These are phyloP conservation scores for Eragrostis curvula DNA, from an alignment of 176 grass and related monocot species.

Conservation along the genomic window DNA sequence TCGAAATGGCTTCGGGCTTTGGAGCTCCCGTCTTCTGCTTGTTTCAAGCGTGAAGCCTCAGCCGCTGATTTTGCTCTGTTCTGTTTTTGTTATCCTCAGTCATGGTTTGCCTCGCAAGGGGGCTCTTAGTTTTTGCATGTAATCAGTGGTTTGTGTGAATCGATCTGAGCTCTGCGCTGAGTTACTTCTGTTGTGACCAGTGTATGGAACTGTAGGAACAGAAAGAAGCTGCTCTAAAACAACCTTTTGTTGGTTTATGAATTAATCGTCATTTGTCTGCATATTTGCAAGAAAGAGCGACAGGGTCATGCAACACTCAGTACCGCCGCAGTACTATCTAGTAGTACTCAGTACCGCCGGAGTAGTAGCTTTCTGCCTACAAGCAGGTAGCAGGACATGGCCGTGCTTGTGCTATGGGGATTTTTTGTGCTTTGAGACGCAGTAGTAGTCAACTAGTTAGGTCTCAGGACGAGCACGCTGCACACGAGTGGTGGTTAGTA, in stretches of 20 bases:
- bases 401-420: neutral
- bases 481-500: conserved; percentile 27
- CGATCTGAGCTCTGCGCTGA: neutral
- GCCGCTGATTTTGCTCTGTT: neutral
- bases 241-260: neutral
- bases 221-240: neutral
- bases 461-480: neutral
- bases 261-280: neutral
- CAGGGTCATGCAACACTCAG: neutral
- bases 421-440: neutral
- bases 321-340: neutral
- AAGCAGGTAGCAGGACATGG: neutral
- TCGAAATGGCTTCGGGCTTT: neutral
- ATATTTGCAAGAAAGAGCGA: no score
- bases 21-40: neutral
- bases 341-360: conserved; percentile 13
- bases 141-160: neutral
- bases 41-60: neutral
- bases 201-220: neutral
- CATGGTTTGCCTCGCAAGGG: neutral
- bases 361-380: neutral
- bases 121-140: neutral
- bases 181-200: neutral
- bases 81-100: neutral
- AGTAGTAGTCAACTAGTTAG: neutral